Conservation (phyloP, 176 grass and related monocot species). For the maize (Zea mays) region DNA sequence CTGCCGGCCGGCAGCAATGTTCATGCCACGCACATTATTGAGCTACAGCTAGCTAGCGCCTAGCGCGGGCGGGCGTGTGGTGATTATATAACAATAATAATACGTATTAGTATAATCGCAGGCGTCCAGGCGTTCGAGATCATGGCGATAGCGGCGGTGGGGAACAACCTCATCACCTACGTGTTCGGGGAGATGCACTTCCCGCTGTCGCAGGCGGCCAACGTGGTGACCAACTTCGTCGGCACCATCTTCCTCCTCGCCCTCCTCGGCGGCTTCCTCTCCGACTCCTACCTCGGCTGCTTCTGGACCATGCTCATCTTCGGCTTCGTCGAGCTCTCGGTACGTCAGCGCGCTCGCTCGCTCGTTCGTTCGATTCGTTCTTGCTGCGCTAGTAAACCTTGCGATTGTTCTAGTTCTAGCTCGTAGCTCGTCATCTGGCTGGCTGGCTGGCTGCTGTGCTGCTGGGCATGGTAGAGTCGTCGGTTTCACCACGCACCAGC, state of each 20-base stretch:
- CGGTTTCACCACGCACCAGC: too few species aligned
- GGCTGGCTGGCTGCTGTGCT: too few species aligned
- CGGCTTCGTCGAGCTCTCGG: slow-evolving; percentile 95
- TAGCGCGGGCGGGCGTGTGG: too few species aligned
- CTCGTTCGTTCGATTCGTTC: too few species aligned
- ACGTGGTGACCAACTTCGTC: slow-evolving; percentile 92
- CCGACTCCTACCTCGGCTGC: slow-evolving; percentile 94
- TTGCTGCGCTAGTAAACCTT: too few species aligned
- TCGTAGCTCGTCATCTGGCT: too few species aligned
- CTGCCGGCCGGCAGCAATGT: too few species aligned
- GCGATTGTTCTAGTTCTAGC: too few species aligned
- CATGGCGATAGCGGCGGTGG: slow-evolving; percentile 97
- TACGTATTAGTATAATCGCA: background rate
- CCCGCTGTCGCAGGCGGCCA: slow-evolving; percentile 79
- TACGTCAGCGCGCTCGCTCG: background rate
- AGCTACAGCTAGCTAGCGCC: too few species aligned
- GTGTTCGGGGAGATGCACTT: slow-evolving; percentile 98
- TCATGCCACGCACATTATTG: background rate
- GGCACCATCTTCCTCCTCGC: slow-evolving; percentile 90
- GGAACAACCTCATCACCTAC: slow-evolving; percentile 99
- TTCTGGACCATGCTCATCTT: slow-evolving; percentile 98
- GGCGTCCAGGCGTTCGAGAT: slow-evolving; percentile 94
- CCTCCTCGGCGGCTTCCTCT: slow-evolving; percentile 84
- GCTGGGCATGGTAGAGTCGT: too few species aligned
- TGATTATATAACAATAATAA: too few species aligned